These are phyloP conservation scores for Stipa capillata DNA, from an alignment of 176 grass and related monocot species.

Conservation along the genomic window DNA sequence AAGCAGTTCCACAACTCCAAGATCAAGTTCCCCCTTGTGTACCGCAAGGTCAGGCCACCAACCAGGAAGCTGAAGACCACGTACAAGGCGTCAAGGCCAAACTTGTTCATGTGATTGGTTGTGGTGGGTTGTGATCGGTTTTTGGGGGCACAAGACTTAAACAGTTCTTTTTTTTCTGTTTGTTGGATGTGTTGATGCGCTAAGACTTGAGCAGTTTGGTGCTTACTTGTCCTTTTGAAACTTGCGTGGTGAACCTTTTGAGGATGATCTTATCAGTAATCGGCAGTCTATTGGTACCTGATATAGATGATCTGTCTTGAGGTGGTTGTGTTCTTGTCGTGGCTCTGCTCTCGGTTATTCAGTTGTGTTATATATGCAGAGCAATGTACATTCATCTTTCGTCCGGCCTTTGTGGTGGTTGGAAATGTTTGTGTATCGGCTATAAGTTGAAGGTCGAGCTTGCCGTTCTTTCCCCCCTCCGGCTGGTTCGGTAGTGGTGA, in stretches of 20 bases:
- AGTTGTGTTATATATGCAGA: background rate
- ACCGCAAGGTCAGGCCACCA: conserved; percentile 62
- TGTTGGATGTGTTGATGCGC: background rate
- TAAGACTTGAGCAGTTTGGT: background rate
- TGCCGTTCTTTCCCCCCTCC: no score
- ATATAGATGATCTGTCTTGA: background rate
- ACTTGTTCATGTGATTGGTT: conserved; percentile 57
- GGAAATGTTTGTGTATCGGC: background rate
- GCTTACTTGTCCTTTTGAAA: background rate
- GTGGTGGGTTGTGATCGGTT: background rate
- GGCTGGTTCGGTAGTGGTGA: no score
- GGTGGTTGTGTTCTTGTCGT: background rate
- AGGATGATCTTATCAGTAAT: background rate
- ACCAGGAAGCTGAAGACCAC: conserved; percentile 82
- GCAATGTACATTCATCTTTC: background rate
- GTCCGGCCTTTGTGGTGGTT: background rate
- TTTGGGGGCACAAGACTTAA: background rate
- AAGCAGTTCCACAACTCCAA: conserved; percentile 80
- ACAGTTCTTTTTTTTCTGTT: background rate
- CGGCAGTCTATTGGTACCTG: background rate
- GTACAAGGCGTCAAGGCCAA: conserved; percentile 64
- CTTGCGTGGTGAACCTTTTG: conserved; percentile 4
- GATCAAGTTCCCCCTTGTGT: conserved; percentile 84
- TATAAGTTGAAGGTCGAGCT: no score
- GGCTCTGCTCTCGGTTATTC: background rate